Evolutionary conservation across 768 basidiomycete species (phyloP), one percentile per base, ranked within the genome.

Genomic region (Mrakia blollopis): DNA sequence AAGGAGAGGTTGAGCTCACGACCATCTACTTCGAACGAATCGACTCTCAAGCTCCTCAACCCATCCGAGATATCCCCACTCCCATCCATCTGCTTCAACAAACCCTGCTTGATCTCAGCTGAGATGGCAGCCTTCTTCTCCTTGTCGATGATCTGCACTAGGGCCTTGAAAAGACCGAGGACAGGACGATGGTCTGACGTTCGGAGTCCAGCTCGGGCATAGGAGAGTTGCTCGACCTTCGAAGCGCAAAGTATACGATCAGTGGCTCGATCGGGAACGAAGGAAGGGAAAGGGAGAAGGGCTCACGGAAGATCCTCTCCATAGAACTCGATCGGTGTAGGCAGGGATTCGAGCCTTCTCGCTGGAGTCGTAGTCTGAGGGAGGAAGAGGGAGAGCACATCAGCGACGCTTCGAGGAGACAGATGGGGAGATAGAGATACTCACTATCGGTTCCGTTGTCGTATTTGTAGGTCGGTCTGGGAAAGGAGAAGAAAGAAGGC

Each of bases 181-280:
- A 99, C 96, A 82, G 97, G 97, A 81, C 91, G 90, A 82, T 99
- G 97, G 85, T 99, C 97, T 9, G 97, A 99, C n/a, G 91, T 89
- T 81, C 86, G 87, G 75, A 99, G 84, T 80, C 96, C 93, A 10
- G 92, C 91, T 77, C 94, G 87, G 28, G 90, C 89, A 83, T 99
- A 99, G 13, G 89, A 87, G 0, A 88, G 86, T 65, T 94, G 86
- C 78, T 93, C 90, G 35, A 98, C 28, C 67, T 73, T 44, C 41
- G 7, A 28, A 25, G 41, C 39, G n/a, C 30, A 25, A n/a, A n/a
- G 32, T 35, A 23, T 70, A 65, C 21, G 30, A 28, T 2, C 1
- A 65, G 18, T 63, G 23, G 70, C 30, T 52, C 4, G 10, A 0
- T 18, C 4, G 14, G 8, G 30, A 18, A 18, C 2, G 35, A 50